These are phyloP conservation scores for Leptosphaerulina australis DNA, from an alignment of 2,329 filamentous ascomycete genomes.

Conservation along the genomic window DNA sequence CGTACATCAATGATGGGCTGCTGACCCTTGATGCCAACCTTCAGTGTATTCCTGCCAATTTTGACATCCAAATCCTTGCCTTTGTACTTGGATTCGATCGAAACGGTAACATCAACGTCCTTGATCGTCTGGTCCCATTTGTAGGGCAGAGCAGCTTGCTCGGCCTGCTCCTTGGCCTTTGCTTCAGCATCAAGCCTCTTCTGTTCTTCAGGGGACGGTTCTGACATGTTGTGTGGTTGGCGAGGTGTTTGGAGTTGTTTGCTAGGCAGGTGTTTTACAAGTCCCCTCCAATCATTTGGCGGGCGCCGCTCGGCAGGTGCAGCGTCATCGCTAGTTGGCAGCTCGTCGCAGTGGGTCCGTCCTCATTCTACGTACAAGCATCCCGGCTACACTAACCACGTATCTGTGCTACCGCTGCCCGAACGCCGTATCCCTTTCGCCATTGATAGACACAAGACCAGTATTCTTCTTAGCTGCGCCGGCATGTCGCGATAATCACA, in stretches of 20 bases:
- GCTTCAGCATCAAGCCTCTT: conserved; percentile 62
- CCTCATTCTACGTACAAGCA: conserved; percentile 12
- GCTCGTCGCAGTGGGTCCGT: conserved; percentile 18
- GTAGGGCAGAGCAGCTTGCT: conserved; percentile 92
- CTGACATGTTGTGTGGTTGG: conserved; percentile 42
- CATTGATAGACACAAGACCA: conserved; percentile 25
- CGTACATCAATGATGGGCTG: conserved; percentile 79
- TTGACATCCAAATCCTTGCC: conserved; percentile 82
- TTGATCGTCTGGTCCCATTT: conserved; percentile 95
- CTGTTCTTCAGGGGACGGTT: conserved; percentile 60
- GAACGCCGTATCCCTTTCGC: conserved; percentile 17
- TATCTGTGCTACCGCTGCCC: conserved; percentile 20
- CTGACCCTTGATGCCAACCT: conserved; percentile 86
- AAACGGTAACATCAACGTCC: conserved; percentile 80
- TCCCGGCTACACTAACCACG: conserved; percentile 17
- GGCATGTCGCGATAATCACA: conserved; percentile 40
- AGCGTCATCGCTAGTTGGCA: conserved; percentile 30
- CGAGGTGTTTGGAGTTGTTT: conserved; percentile 14
- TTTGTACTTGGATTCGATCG: conserved; percentile 82
- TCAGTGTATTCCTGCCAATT: conserved; percentile 77
- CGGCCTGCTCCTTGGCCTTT: conserved; percentile 76
- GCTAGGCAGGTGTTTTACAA: conserved; percentile 12
- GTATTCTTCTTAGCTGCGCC: conserved; percentile 27
- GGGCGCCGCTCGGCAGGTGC: conserved; percentile 18
- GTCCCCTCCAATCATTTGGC: conserved; percentile 14